Percentiles rank a stretch among this genome's conserved stretches.
These are phyloP conservation scores for Trichoderma asperellum DNA, from an alignment of 2,329 filamentous ascomycete species.

Conservation along the genomic window DNA sequence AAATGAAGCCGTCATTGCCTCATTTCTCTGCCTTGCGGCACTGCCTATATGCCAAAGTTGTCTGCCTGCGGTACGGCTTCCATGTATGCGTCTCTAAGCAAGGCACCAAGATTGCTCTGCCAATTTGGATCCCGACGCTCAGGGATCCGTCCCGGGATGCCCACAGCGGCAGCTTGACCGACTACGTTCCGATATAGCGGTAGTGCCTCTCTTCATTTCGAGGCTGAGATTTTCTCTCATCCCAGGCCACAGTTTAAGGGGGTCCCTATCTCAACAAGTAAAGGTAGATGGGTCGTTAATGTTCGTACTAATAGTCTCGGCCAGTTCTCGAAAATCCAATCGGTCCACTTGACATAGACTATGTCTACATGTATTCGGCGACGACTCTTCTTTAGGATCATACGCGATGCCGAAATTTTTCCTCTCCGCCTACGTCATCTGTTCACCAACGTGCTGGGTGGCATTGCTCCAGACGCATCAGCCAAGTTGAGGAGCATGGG, in stretches of 20 bases:
- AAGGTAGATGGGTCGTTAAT: not conserved
- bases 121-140: not conserved
- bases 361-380: not conserved
- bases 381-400: not conserved
- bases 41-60: not conserved
- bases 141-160: not conserved
- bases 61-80: not conserved
- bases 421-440: constrained; percentile 11
- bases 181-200: not conserved
- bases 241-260: constrained; percentile 10
- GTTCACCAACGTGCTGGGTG: not conserved
- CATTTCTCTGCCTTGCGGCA: not conserved
- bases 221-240: not conserved
- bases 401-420: not conserved
- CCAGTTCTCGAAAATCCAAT: not conserved
- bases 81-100: not conserved
- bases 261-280: constrained; percentile 7
- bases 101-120: not conserved
- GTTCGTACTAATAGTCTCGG: not conserved
- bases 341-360: not conserved
- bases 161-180: constrained; percentile 1
- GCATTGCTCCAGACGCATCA: not conserved
- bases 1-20: not conserved
- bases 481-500: not conserved
- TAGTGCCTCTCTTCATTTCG: not conserved